Evolutionary conservation across 306 rosid species (phyloP).

Genomic region (Mimosa pudica): DNA sequence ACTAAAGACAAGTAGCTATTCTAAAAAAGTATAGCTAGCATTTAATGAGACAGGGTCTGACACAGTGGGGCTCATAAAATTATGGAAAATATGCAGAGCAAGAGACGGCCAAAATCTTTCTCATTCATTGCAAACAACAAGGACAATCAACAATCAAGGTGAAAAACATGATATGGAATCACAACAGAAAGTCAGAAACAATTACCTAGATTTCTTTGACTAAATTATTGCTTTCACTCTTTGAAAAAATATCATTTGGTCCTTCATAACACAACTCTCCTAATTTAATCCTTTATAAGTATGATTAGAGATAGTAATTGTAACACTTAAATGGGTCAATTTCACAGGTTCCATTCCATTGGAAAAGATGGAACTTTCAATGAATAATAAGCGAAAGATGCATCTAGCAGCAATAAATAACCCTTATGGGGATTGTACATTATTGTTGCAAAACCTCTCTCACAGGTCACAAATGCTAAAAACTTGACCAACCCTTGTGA

Average conservation of each 20-base stretch:
- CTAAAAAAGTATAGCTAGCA: constrained; percentile 33
- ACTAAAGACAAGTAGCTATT: constrained; percentile 44
- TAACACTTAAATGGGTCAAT: neutral
- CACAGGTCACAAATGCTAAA: constrained; percentile 44
- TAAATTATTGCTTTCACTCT: neutral
- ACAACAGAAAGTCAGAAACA: constrained; percentile 14
- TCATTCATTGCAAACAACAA: constrained; percentile 41
- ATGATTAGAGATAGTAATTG: neutral
- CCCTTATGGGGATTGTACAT: constrained; percentile 30
- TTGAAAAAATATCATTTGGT: neutral
- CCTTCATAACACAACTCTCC: neutral
- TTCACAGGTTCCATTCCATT: constrained; percentile 15
- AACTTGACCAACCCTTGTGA: constrained; percentile 37
- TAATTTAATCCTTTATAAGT: neutral
- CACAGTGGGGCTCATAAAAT: constrained; percentile 45
- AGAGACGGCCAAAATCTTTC: constrained; percentile 50
- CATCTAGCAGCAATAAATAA: constrained; percentile 31
- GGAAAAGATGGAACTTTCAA: constrained; percentile 17
- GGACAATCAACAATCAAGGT: constrained; percentile 20
- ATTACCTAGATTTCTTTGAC: neutral
- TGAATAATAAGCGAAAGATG: constrained; percentile 12
- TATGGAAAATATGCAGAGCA: constrained; percentile 38
- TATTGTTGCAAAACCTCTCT: constrained; percentile 39
- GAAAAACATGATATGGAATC: constrained; percentile 29
- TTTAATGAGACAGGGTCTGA: constrained; percentile 44